Conservation (phyloP, 768 basidiomycete genomes). For the Leccinum rimulosum region DNA sequence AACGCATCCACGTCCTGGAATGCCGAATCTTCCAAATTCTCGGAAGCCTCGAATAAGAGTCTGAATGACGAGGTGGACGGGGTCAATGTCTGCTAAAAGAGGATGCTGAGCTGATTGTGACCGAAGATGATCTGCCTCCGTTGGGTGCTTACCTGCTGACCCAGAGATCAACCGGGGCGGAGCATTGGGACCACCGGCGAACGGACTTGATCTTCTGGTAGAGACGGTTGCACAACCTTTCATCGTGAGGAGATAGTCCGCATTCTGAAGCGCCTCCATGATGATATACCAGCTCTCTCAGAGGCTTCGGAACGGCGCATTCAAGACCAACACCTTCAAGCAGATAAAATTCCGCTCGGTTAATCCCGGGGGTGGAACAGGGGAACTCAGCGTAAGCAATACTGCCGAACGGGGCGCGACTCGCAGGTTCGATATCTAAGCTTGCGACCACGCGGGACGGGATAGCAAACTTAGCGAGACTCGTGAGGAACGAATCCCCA, state of each 20-base stretch:
- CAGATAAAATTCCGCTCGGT: slow-evolving; percentile 91
- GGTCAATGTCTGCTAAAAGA: slow-evolving; percentile 68
- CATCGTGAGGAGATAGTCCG: slow-evolving; percentile 82
- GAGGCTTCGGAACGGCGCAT: slow-evolving; percentile 74
- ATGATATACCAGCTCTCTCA: slow-evolving; percentile 93
- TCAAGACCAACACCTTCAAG: slow-evolving; percentile 75
- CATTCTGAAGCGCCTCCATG: slow-evolving; percentile 89
- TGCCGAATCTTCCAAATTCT: slow-evolving; percentile 77
- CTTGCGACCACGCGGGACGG: slow-evolving; percentile 86
- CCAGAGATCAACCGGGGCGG: slow-evolving; percentile 42
- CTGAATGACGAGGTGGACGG: slow-evolving; percentile 64
- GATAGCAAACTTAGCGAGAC: slow-evolving; percentile 86
- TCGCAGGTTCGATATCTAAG: slow-evolving; percentile 55
- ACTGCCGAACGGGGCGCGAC: slow-evolving; percentile 53
- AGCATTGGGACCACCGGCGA: slow-evolving; percentile 34
- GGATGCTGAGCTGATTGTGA: slow-evolving; percentile 46
- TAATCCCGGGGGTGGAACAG: slow-evolving; percentile 77
- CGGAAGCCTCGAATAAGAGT: slow-evolving; percentile 86
- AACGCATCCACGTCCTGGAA: slow-evolving; percentile 71
- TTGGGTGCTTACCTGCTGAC: slow-evolving; percentile 11
- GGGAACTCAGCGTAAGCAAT: slow-evolving; percentile 46
- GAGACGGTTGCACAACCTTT: slow-evolving; percentile 43
- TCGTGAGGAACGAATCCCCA: slow-evolving; percentile 89
- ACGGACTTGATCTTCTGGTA: slow-evolving; percentile 32
- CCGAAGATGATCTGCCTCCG: slow-evolving; percentile 12